phyloP scores from a whole-genome alignment of 139 green algal genomes.

The Volvox africanus region DNA sequence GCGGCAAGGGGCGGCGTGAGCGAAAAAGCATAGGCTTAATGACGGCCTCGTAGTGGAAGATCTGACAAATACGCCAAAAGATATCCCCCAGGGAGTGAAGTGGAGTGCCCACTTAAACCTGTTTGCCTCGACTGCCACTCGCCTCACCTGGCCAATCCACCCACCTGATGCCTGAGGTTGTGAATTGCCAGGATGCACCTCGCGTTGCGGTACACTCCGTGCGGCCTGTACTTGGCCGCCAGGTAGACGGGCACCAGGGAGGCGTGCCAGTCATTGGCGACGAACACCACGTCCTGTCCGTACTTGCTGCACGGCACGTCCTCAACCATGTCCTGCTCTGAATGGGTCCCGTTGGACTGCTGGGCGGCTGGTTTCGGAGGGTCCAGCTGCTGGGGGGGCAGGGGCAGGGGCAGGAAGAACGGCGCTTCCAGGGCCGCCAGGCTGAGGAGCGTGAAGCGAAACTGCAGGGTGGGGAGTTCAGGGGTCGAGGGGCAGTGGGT shows the following conservation, averaged over 20 bases:
- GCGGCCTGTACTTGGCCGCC: slow-evolving; percentile 86
- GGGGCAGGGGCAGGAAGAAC: slow-evolving; percentile 67
- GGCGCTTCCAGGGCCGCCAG: slow-evolving; percentile 83
- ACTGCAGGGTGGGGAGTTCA: slow-evolving; percentile 65
- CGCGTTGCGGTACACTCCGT: slow-evolving; percentile 81
- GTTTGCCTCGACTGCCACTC: background rate
- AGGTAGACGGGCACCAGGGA: slow-evolving; percentile 86
- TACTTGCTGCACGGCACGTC: slow-evolving; percentile 46
- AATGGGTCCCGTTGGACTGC: background rate
- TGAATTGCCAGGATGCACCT: slow-evolving; percentile 89
- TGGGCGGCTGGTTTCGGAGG: background rate
- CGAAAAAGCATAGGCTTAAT: background rate
- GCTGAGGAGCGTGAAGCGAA: slow-evolving; percentile 82
- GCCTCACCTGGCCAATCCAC: background rate
- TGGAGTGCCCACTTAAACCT: background rate
- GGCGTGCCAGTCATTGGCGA: slow-evolving; percentile 79
- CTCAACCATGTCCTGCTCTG: background rate
- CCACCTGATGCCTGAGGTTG: slow-evolving; percentile 89
- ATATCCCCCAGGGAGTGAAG: too few relatives aligned
- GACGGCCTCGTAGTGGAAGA: too few relatives aligned
- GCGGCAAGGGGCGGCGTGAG: background rate
- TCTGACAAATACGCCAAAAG: too few relatives aligned
- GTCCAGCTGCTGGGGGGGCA: slow-evolving; percentile 47
- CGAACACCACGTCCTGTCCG: slow-evolving; percentile 73
- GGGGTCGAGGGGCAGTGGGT: background rate